Base-by-base conservation (phyloP, 1,139 yeast species). In the Meyerozyma carpophila region DNA sequence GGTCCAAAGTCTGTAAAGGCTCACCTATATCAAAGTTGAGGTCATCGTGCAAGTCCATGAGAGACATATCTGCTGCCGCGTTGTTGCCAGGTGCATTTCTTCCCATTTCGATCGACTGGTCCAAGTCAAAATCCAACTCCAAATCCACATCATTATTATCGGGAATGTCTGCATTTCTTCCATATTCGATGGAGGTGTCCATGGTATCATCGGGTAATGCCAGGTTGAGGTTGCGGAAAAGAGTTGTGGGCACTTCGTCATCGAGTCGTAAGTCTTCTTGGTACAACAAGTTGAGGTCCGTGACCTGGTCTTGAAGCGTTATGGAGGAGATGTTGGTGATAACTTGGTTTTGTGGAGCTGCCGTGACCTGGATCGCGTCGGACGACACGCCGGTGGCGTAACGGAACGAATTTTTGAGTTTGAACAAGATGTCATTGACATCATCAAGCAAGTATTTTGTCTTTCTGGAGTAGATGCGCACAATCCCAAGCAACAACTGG, bases 371-470 rank as follows among this genome's bases (percentile, higher is more conserved):
- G 6, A 75, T 59, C 32, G 52, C 47, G 38, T 50, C 53, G 21
- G 55, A 46, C 5, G 29, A 63, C 61, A 4, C 70, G 10, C 59
- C 60, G 50, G 68, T 67, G 32, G 74, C 73, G 41, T 62, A 54
- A 52, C 65, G 65, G 65, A 91, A 91, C 3, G 95, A 80, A 40
- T 85, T 78, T 55, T 86, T 87, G 53, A 91, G 70, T 57, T 82
- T 84, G 49, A 81, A 66, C 45, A 91, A 67, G 1, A 91, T 84
- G 52, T 88, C 95, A 42, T 81, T 78, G 36, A 90, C 93, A 58
- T 93, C 98, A 48, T 89, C 94, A 42, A 87, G 70, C 37, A 93
- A 70, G 53, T 88, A 87, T 53, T 84, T 83, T 21, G 97, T 90
- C 64, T 91, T 89, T 48, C 94, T 73, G 28, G 93, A 84, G 63